These are phyloP conservation scores for Tetrapisispora arboricola DNA, from an alignment of 805 yeast species.

Conservation along the genomic window DNA sequence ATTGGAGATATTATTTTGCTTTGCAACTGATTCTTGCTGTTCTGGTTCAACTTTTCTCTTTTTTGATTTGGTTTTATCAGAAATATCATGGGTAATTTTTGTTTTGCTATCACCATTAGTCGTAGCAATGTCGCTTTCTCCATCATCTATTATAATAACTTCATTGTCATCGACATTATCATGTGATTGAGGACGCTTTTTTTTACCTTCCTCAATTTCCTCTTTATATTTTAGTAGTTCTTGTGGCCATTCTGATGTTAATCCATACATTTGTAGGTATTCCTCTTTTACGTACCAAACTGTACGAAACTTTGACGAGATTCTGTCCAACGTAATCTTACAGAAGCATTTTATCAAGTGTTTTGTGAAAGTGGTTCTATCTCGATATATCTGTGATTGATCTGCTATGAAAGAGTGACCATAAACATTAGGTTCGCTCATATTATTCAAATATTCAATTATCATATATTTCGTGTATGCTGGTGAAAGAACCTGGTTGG, in stretches of 20 bases:
- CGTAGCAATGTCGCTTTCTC: no score
- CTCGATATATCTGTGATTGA: slow-evolving; percentile 65
- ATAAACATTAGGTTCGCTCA: slow-evolving; percentile 22
- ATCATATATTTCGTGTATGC: slow-evolving; percentile 65
- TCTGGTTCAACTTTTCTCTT: slow-evolving; percentile 6
- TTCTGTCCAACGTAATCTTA: slow-evolving; percentile 54
- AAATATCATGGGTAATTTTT: slow-evolving; percentile 1
- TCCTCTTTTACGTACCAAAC: slow-evolving; percentile 89
- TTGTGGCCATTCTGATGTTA: slow-evolving; percentile 28
- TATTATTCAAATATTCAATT: slow-evolving; percentile 33
- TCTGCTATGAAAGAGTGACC: slow-evolving; percentile 58
- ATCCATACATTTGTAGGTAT: slow-evolving; percentile 33
- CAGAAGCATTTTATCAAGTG: slow-evolving; percentile 83
- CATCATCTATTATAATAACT: slow-evolving; percentile 7
- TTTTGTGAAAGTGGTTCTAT: slow-evolving; percentile 79
- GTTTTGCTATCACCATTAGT: background rate
- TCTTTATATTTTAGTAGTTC: slow-evolving; percentile 25
- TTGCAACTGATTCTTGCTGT: background rate
- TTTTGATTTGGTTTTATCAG: slow-evolving; percentile 7
- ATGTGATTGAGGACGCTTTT: slow-evolving; percentile 1
- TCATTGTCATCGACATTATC: slow-evolving; percentile 7
- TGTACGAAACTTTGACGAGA: slow-evolving; percentile 79
- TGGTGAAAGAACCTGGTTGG: slow-evolving; percentile 33
- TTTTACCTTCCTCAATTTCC: slow-evolving; percentile 9
- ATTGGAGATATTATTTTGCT: background rate